Base-by-base conservation (phyloP, 1,284 basidiomycete genomes). In the Pascua guehoae region DNA sequence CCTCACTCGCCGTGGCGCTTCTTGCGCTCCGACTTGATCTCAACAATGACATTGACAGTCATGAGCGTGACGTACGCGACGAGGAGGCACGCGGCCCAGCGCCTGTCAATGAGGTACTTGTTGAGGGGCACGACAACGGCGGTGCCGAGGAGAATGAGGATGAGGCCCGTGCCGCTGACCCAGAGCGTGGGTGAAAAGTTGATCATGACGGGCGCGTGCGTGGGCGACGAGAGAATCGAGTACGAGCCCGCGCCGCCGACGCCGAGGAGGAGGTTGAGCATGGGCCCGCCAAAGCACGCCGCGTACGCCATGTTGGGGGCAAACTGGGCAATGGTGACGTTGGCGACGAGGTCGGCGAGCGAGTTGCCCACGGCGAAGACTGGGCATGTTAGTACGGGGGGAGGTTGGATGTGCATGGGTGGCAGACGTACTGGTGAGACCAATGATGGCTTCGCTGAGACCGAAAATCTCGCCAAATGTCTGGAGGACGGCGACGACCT, bases 281-380 rank as follows among this genome's bases (percentile, higher is more conserved):
- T 93, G 0, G 66, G 60, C 4, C 67, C 61, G 37, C 66, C 72
- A 60, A 78, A 72, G 58, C 73, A 75, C 9, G 86, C 86, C 12
- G 72, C 72, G 59, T 75, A 78, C 12, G 76, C 74, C 76, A 78
- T 78, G 41, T 72, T 72, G 10, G 76, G 76, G 1, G 76, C 73
- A 54, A 77, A 78, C 60, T 75, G 87, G 16, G 91, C 92, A 9
- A 91, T 90, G 49, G 90, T 94, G 78, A 92, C 88, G 78, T 98
- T 98, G 40, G 95, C 94, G 3, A 98, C 94, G 16, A 98, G 84
- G 76, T 98, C 95, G 1, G 94, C 95, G 8, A 97, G 83, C 38
- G 90, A 94, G 77, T 98, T 98, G 18, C 95, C 95, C 39, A 97
- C 84, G 0, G 94, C 95, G 69, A 98, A 98, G 62, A 98, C 71